Evolutionary conservation across 2,329 filamentous ascomycete species (phyloP).

Genomic region (Epichloe elymi): DNA sequence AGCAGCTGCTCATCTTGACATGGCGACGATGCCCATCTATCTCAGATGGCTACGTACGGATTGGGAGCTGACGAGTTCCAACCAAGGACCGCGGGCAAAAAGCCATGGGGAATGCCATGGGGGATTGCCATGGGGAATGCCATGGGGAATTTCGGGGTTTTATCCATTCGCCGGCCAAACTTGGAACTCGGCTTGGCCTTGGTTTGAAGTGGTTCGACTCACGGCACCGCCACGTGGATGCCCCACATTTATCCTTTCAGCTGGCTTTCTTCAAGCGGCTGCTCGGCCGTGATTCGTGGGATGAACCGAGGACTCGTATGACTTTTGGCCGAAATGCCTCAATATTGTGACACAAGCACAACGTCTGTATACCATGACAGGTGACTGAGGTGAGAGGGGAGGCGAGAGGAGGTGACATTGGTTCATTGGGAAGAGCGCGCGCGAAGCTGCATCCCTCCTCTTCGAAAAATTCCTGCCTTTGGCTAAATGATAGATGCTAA

Average conservation of each 20-base stretch:
- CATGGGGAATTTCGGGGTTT: slow-evolving; percentile 3
- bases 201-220: no score
- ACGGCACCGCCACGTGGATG: slow-evolving; percentile 2
- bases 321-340: no score
- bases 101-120: not conserved
- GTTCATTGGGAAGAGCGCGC: no score
- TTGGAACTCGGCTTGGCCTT: not conserved
- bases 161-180: slow-evolving; percentile 2
- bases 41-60: not conserved
- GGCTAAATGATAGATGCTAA: not conserved
- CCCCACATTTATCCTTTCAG: slow-evolving; percentile 5
- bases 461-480: not conserved
- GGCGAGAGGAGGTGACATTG: no score
- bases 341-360: no score
- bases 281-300: no score
- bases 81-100: not conserved
- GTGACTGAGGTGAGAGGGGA: no score
- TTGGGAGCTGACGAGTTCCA: not conserved
- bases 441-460: no score
- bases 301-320: no score
- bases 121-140: not conserved
- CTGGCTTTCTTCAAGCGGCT: not conserved
- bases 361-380: no score
- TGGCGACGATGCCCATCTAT: not conserved
- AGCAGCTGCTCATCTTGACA: slow-evolving; percentile 6